Base-by-base conservation (phyloP, 139 green algal genomes). In the Mesostigma viride region DNA sequence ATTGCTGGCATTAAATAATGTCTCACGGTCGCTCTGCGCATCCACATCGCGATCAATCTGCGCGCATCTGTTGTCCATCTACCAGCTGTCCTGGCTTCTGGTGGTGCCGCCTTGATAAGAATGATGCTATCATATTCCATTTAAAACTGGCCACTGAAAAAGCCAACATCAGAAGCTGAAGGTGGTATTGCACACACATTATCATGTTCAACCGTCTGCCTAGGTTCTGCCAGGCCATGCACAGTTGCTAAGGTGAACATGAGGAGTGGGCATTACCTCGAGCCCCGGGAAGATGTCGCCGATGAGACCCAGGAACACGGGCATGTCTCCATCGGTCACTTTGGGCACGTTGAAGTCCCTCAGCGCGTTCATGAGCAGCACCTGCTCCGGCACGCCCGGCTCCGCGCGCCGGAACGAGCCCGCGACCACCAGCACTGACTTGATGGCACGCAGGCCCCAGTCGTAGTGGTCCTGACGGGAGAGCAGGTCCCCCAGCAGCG, bases 371-470 rank as follows among this genome's bases (percentile, higher is more conserved):
- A 91, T 88, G 46, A 91, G 78, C 63, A 87, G 76, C 34, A 85
- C 73, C 44, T 88, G 78, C 75, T 91, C 86, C 24, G 22, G 35
- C 34, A 89, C 65, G n/a, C 82, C 69, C 2, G 85, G 86, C 68
- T 86, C 77, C 40, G 80, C 77, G 35, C 86, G 79, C 80, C 89
- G 89, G 0, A 92, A 81, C 20, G 68, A 69, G 32, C 86, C 87
- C 17, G 87, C 87, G 83, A 90, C 89, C 14, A 91, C 83, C 30
- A 94, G 81, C 76, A 92, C 85, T 31, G 76, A 86, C 81, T 92
- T 92, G 28, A 94, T 60, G 2, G 86, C 86, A 22, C 87, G 81
- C 87, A 94, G 91, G 71, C 87, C 87, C 83, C 87, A 89, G 78
- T 94, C 87, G 73, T 85, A 86, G 65, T 85, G 78, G 58, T 82